phyloP scores from a whole-genome alignment of 1,284 basidiomycete genomes.

The Cryptococcus sp. region DNA sequence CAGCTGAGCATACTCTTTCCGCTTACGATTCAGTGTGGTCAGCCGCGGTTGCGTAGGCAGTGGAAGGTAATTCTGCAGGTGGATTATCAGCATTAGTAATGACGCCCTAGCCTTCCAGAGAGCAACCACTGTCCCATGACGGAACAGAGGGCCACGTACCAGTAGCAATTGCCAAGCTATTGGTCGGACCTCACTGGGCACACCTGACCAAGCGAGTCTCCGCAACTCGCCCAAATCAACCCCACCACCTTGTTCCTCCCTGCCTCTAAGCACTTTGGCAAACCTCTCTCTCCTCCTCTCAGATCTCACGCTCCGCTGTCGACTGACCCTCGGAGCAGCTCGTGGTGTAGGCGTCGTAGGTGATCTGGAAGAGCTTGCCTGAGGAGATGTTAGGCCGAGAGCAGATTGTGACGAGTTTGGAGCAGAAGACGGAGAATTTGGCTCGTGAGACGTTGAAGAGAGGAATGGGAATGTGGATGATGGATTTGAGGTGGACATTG shows the following conservation, averaged over 20 bases:
- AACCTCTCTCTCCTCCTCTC: conserved; percentile 50
- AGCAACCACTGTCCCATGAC: neutral
- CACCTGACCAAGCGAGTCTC: conserved; percentile 93
- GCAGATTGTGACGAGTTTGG: conserved; percentile 13
- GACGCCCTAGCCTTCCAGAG: neutral
- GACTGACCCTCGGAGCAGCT: conserved; percentile 55
- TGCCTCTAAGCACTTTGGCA: conserved; percentile 38
- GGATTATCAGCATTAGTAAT: conserved; percentile 6
- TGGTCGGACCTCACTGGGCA: conserved; percentile 83
- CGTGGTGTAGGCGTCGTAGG: conserved; percentile 18
- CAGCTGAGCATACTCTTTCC: conserved; percentile 85
- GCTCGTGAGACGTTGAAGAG: conserved; percentile 26
- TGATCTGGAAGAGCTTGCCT: conserved; percentile 10
- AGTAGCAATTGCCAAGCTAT: conserved; percentile 93
- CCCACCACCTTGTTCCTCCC: conserved; percentile 31
- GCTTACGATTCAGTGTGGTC: conserved; percentile 78
- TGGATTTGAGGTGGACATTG: conserved; percentile 11
- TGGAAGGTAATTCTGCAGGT: conserved; percentile 83
- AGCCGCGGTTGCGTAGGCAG: conserved; percentile 75
- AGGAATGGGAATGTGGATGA: conserved; percentile 40
- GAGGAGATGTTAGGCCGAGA: conserved; percentile 2
- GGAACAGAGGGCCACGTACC: conserved; percentile 57
- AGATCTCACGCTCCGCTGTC: conserved; percentile 62
- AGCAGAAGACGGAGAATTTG: conserved; percentile 31
- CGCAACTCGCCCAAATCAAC: conserved; percentile 69